Evolutionary conservation across 2,329 filamentous ascomycete species (phyloP), one percentile per base, ranked within the genome.

Genomic region (Cytospora piceicola): DNA sequence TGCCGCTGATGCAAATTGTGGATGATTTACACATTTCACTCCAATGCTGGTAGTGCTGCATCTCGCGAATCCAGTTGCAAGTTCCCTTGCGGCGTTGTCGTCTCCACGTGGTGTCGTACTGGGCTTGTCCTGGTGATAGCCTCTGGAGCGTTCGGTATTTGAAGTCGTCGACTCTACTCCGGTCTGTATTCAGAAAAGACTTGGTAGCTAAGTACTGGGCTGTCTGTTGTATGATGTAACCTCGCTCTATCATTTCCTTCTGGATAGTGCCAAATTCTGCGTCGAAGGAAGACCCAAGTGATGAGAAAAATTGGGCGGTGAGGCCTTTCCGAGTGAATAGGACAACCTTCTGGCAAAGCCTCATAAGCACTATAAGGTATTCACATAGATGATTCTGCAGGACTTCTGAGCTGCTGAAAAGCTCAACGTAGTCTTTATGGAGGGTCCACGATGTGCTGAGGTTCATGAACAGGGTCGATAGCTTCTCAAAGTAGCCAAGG

Each of bases 61-160:
- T 54, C 12, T 60, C 24, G 22, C 68, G 62, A n/a, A 68, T 49
- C 66, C 68, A 69, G 20, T 55, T 32, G 15, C 52, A 61, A 2
- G 61, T 61, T 12, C 68, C 67, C 36, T 69, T 69, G 30, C 49
- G 59, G 22, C 66, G 64, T 27, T 69, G 58, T 32, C 64, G 63
- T 27, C 64, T 61, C 68, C 68, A 69, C 2, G 49, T 22, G 2
- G 34, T 64, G 22, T 29, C 53, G 9, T 49, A 64, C 4, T 67
- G 61, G 3, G 12, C 20, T 34, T 68, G 64, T 11, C 20, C 11
- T n/a, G 66, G 51, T 2, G 63, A 68, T 12, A 69, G 49, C 3
- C n/a, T 20, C 7, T 56, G 39, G 15, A 64, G 20, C 0, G 63
- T 20, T 22, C 39, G 63, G 17, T 34, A 34, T 29, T 54, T 55